A percentile compares a stretch with the other conserved stretches of the same genome.
These are phyloP conservation scores for Wilcoxina mikolae DNA, from an alignment of 495 filamentous ascomycete species.

Conservation along the genomic window DNA sequence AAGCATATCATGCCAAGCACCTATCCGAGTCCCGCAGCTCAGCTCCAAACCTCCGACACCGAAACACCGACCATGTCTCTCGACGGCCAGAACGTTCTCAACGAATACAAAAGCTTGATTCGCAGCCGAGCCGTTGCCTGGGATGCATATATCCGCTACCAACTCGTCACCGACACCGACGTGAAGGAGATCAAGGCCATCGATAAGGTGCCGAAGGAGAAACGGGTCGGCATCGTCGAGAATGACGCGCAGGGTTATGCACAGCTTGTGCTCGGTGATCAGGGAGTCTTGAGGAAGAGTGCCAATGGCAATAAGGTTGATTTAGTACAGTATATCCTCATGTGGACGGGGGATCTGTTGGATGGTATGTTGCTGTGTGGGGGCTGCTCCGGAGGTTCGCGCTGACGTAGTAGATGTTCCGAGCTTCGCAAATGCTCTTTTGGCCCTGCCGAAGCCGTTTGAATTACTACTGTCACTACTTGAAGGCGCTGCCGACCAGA, in stretches of 20 bases:
- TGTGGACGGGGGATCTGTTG: conserved; percentile 74
- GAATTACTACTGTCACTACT: conserved; percentile 72
- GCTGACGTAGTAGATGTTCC: conserved; percentile 49
- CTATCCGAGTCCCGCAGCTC: no score
- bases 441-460: conserved; percentile 70
- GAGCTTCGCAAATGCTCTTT: conserved; percentile 54
- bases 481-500: conserved; percentile 53
- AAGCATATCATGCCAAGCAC: no score
- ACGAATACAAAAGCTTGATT: conserved; percentile 86
- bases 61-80: conserved; percentile 55
- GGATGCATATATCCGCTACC: conserved; percentile 90
- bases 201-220: conserved; percentile 85
- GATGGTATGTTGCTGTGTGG: conserved; percentile 42
- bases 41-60: no score
- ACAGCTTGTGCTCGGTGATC: conserved; percentile 55
- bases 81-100: conserved; percentile 79
- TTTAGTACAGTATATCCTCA: conserved; percentile 87
- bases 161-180: conserved; percentile 85
- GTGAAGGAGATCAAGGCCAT: conserved; percentile 93
- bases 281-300: conserved; percentile 19
- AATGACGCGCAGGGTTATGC: conserved; percentile 62
- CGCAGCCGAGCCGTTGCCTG: conserved; percentile 87
- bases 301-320: conserved; percentile 46
- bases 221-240: conserved; percentile 68
- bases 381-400: background rate